Conservation (phyloP, 192 early-diverging fungal genomes). For the Coemansia sp. region DNA sequence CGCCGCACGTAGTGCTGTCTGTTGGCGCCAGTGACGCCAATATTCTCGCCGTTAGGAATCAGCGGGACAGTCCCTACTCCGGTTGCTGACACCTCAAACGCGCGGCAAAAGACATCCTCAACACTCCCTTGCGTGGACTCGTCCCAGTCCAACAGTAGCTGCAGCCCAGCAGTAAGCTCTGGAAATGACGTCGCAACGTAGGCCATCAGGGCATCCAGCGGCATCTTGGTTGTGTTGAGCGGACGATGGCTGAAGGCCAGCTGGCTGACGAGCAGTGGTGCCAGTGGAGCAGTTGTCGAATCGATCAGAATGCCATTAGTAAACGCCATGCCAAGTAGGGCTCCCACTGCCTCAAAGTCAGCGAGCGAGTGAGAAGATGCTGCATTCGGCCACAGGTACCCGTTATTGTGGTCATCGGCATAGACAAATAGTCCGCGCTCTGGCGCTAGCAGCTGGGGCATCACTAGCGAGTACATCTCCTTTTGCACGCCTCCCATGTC, state of each 20-base stretch:
- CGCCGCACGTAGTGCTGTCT: constrained; percentile 70
- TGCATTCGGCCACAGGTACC: constrained; percentile 77
- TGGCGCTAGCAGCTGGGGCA: constrained; percentile 73
- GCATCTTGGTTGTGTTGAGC: constrained; percentile 17
- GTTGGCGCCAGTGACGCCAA: constrained; percentile 81
- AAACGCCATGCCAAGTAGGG: constrained; percentile 88
- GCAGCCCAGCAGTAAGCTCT: constrained; percentile 72
- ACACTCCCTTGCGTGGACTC: constrained; percentile 65
- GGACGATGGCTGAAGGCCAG: constrained; percentile 22
- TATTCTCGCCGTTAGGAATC: constrained; percentile 61
- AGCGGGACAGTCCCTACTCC: constrained; percentile 61
- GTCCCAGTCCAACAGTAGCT: constrained; percentile 80
- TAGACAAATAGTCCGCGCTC: constrained; percentile 75
- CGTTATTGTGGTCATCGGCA: constrained; percentile 21
- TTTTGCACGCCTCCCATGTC: constrained; percentile 98
- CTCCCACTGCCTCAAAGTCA: constrained; percentile 85
- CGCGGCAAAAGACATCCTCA: constrained; percentile 78
- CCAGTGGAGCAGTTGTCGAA: constrained; percentile 72
- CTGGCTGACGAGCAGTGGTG: constrained; percentile 75
- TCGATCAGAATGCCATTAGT: constrained; percentile 77
- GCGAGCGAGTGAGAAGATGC: constrained; percentile 59
- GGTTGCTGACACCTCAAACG: constrained; percentile 73
- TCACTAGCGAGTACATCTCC: constrained; percentile 86
- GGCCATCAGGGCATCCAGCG: constrained; percentile 54
- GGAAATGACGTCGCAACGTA: constrained; percentile 53